Conservation (phyloP, 345 rosid species). For the Dipteronia sinensis region DNA sequence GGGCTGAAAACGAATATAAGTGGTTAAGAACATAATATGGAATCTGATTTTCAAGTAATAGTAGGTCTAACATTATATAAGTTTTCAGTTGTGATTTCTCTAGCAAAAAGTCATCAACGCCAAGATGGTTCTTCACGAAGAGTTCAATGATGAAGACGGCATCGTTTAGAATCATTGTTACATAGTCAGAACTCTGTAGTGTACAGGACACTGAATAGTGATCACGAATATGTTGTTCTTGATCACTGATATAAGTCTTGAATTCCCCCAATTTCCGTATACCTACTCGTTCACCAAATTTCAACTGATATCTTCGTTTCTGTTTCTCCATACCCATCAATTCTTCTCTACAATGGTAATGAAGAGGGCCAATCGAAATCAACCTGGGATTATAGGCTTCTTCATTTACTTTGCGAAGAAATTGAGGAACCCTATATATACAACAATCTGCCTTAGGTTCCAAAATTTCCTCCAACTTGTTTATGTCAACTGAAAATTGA, state of each 20-base stretch:
- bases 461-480: background rate
- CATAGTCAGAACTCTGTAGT: background rate
- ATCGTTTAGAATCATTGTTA: background rate
- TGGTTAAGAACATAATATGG: background rate
- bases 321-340: background rate
- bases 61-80: conserved; percentile 2
- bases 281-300: background rate
- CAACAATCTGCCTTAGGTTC: background rate
- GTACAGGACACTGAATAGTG: background rate
- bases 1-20: background rate
- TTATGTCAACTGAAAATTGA: background rate
- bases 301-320: background rate
- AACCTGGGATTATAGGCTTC: conserved; percentile 5
- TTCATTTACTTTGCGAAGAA: background rate
- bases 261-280: background rate
- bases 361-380: conserved; percentile 16
- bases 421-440: background rate
- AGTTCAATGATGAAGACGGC: conserved; percentile 23
- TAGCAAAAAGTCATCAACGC: conserved; percentile 13
- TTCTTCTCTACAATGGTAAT: background rate
- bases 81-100: conserved; percentile 3
- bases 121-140: background rate
- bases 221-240: background rate
- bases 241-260: background rate
- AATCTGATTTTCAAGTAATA: conserved; percentile 23